Conservation (phyloP, 768 basidiomycete species). For the Rubroboletus pulcherrimus region DNA sequence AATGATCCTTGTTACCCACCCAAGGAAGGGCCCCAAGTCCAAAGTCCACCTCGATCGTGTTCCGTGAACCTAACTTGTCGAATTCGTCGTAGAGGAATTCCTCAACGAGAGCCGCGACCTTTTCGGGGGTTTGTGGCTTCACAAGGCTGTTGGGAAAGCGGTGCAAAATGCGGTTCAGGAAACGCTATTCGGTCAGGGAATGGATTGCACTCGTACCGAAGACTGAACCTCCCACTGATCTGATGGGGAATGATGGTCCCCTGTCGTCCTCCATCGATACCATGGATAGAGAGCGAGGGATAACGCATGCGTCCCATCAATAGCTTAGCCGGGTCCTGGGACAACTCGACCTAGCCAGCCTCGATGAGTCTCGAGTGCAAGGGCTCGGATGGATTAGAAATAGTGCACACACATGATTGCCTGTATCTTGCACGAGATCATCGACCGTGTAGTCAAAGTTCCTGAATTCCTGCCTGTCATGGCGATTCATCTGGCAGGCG, state of each 20-base stretch:
- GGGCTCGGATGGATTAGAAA: neutral
- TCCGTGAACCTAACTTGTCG: conserved; percentile 75
- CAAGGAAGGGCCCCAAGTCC: conserved; percentile 80
- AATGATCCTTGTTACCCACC: conserved; percentile 75
- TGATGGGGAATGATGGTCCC: conserved; percentile 1
- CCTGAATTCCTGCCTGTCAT: neutral
- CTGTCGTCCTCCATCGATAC: neutral
- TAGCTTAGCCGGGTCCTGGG: neutral
- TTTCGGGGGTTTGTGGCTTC: conserved; percentile 73
- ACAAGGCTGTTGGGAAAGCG: conserved; percentile 51
- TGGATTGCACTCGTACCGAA: neutral
- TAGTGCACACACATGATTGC: neutral
- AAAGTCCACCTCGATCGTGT: conserved; percentile 60
- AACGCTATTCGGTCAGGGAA: no score
- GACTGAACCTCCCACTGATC: neutral
- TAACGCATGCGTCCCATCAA: conserved; percentile 5
- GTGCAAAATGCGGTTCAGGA: no score
- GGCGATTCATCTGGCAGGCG: neutral
- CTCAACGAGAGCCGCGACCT: conserved; percentile 60
- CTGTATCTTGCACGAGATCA: neutral
- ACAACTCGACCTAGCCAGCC: neutral
- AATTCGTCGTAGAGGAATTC: conserved; percentile 72
- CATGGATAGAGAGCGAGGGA: conserved; percentile 2
- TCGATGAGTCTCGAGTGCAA: neutral
- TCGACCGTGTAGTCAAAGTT: neutral